Conservation (phyloP, 1,139 yeast species). For the Candida sp. region DNA sequence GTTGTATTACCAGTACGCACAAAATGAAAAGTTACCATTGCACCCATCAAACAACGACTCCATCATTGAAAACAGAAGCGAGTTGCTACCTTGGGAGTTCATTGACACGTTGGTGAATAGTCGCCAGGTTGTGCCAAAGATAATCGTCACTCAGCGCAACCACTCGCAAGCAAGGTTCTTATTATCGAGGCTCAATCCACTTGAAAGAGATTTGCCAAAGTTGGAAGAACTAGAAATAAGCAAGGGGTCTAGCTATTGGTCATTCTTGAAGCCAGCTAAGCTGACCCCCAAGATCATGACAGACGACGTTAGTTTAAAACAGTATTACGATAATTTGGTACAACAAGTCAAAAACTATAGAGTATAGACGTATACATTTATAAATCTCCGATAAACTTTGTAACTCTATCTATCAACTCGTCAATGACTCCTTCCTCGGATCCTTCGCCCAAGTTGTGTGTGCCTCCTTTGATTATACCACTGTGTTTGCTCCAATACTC, state of each 20-base stretch:
- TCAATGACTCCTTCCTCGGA: constrained; percentile 37
- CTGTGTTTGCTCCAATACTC: constrained; percentile 58
- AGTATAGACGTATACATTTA: constrained; percentile 2
- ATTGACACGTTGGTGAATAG: not conserved
- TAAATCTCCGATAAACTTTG: constrained; percentile 23
- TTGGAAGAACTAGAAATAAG: constrained; percentile 1
- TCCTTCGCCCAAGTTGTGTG: constrained; percentile 54
- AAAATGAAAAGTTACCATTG: constrained; percentile 22
- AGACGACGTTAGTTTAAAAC: constrained; percentile 22
- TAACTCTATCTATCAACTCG: constrained; percentile 33
- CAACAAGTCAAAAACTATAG: constrained; percentile 9
- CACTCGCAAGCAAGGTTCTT: constrained; percentile 42
- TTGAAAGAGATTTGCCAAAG: constrained; percentile 9
- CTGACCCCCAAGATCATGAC: constrained; percentile 12
- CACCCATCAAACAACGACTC: constrained; percentile 42
- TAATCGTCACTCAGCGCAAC: constrained; percentile 31
- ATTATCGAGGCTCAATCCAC: constrained; percentile 31
- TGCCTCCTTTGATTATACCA: constrained; percentile 61
- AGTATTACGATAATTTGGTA: constrained; percentile 21
- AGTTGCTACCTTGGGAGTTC: constrained; percentile 10
- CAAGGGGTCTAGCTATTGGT: constrained; percentile 6
- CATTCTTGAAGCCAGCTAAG: constrained; percentile 1
- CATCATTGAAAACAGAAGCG: constrained; percentile 18
- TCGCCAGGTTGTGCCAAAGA: constrained; percentile 5
- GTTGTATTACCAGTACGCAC: constrained; percentile 23